phyloP scores from a whole-genome alignment of 768 basidiomycete species.

The Mycena rebaudengoi region DNA sequence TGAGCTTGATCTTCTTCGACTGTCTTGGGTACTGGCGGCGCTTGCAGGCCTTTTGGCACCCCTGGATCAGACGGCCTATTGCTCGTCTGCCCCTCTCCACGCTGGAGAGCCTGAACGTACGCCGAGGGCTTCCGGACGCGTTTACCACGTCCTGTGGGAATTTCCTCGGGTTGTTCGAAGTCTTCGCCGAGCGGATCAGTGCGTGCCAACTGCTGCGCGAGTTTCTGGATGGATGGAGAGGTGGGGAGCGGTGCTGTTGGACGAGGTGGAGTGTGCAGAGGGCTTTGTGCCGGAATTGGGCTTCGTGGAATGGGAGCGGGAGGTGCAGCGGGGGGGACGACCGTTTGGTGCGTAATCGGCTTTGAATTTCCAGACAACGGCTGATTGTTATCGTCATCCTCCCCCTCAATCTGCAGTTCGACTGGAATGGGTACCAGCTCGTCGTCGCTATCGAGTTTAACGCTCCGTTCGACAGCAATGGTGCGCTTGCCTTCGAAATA shows the following conservation, averaged over 20 bases:
- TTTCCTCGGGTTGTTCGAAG: neutral
- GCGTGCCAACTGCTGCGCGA: neutral
- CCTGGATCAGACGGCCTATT: neutral
- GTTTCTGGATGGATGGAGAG: neutral
- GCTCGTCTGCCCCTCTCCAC: neutral
- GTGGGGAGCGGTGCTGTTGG: neutral
- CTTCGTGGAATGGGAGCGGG: too few relatives aligned
- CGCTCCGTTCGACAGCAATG: conserved; percentile 40
- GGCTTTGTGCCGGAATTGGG: neutral
- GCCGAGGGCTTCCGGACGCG: neutral
- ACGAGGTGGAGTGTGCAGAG: neutral
- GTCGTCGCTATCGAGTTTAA: conserved; percentile 29
- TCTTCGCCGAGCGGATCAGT: neutral
- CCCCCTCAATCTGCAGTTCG: conserved; percentile 25
- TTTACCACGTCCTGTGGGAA: neutral
- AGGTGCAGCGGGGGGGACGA: neutral
- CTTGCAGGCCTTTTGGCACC: neutral
- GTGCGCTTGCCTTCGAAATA: conserved; percentile 36
- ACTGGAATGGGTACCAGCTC: conserved; percentile 8
- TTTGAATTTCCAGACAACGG: conserved; percentile 4
- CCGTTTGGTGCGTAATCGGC: neutral
- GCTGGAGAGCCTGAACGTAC: neutral
- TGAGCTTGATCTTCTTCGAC: neutral
- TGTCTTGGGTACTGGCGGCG: neutral
- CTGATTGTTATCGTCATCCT: conserved; percentile 8